Evolutionary conservation across 1,284 basidiomycete species (phyloP).

Genomic region (Irpex sp.): DNA sequence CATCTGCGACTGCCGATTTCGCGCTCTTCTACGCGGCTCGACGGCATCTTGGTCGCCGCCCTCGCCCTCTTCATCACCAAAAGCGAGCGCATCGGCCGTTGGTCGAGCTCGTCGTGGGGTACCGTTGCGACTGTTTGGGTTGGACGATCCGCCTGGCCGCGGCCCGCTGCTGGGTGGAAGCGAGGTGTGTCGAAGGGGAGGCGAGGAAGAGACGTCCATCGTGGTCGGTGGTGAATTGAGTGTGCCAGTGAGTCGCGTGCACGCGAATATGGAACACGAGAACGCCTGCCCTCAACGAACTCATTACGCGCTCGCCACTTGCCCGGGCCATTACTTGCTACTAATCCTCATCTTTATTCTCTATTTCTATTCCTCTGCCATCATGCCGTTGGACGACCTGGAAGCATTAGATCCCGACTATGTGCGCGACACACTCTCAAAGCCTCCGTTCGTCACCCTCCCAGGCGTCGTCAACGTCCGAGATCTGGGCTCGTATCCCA

Average conservation of each 20-base stretch:
- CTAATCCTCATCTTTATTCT: conserved; percentile 1
- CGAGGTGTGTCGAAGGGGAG: conserved; percentile 38
- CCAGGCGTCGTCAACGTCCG: conserved; percentile 70
- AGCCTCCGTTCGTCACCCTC: conserved; percentile 63
- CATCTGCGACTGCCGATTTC: conserved; percentile 38
- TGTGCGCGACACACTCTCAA: conserved; percentile 58
- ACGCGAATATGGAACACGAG: conserved; percentile 34
- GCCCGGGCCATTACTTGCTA: neutral
- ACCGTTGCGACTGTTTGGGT: conserved; percentile 33
- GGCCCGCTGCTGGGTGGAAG: conserved; percentile 71
- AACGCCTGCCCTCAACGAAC: conserved; percentile 38
- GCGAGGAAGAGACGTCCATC: conserved; percentile 43
- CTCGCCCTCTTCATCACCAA: conserved; percentile 54
- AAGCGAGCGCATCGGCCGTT: conserved; percentile 55
- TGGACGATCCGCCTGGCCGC: conserved; percentile 42
- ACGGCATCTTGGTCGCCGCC: conserved; percentile 39
- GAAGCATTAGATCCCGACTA: conserved; percentile 62
- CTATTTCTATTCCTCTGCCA: neutral
- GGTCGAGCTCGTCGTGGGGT: conserved; percentile 43
- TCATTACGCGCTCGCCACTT: conserved; percentile 6
- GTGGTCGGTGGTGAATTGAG: conserved; percentile 23
- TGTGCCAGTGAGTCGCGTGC: conserved; percentile 21
- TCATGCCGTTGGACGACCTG: conserved; percentile 28
- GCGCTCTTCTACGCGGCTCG: conserved; percentile 11
- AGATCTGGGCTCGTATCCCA: conserved; percentile 62